Base-by-base conservation (phyloP, 2,329 filamentous ascomycete species). In the Phialophora macrospora region DNA sequence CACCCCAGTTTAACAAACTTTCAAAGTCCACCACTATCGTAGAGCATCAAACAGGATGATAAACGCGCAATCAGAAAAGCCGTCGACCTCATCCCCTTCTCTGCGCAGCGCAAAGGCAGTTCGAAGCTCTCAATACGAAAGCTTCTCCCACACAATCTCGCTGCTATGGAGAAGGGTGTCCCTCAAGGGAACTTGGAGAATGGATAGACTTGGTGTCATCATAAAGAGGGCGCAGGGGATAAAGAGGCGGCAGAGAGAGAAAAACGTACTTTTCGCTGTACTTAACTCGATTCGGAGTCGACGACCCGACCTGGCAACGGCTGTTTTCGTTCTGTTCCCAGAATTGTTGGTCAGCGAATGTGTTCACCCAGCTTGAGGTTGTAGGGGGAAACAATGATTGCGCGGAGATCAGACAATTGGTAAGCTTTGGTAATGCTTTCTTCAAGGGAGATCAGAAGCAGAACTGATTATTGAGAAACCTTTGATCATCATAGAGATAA, bases 191-290 rank as follows among this genome's bases (percentile, higher is more conserved):
- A 78, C 72, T 85, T 83, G 77, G 85, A 83, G 84, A 86, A 86
- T 85, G 84, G 84, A 86, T 86, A 83, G 82, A 85, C 83, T 85
- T 77, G 81, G 80, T 84, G 82, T 84, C 84, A 84, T 86, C 83
- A 81, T 84, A 20, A 51, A 60, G 44, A 30, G 14, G 14, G 20
- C 22, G 38, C 2, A 12, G 34, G 17, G 51, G 28, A 20, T 28
- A 24, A 59, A 38, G 6, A 11, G 30, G 28, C 26, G 56, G n/a
- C 12, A 14, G 46, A 9, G n/a, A 11, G 30, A 17, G 17, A 8
- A 24, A n/a, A 30, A 41, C 58, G 20, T 41, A 61, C 58, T 61
- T 59, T 34, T 11, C 4, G 28, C 26, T 55, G 26, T 20, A 11
- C 26, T 52, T 26, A 1, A 3, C 1, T 26, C 22, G 38, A 26